Conservation (phyloP, 225 moss, liverwort and hornwort species). For the Sphagnum contortum region DNA sequence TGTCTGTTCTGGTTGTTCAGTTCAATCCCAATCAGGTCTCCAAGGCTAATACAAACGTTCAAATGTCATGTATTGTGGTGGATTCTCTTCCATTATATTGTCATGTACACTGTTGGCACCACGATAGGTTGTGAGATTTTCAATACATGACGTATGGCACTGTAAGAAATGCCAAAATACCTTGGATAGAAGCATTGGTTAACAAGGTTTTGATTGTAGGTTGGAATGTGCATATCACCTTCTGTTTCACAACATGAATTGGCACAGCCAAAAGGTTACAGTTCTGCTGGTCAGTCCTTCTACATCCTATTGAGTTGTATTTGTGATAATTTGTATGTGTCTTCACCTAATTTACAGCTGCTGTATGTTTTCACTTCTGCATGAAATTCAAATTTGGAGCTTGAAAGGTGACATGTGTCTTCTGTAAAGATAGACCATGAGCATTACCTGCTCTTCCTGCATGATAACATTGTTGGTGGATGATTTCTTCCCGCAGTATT, state of each 20-base stretch:
- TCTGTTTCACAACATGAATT: constrained; percentile 34
- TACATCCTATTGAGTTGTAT: background rate
- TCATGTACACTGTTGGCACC: too few species aligned
- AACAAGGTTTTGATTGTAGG: constrained; percentile 7
- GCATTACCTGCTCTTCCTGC: too few species aligned
- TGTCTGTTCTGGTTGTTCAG: background rate
- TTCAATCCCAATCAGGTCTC: background rate
- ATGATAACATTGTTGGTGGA: too few species aligned
- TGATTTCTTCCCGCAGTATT: constrained; percentile 8
- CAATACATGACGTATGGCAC: too few species aligned
- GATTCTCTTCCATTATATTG: too few species aligned
- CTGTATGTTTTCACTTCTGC: background rate
- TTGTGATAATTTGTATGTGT: background rate
- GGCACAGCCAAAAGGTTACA: constrained; percentile 37
- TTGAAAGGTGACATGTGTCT: too few species aligned
- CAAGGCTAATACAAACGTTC: too few species aligned
- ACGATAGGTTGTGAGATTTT: too few species aligned
- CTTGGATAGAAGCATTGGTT: background rate
- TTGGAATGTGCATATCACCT: constrained; percentile 36
- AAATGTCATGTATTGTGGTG: too few species aligned
- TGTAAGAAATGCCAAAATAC: background rate
- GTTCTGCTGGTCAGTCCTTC: constrained; percentile 34
- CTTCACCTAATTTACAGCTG: background rate
- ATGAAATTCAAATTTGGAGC: background rate
- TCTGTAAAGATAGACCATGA: too few species aligned